Conservation (phyloP, 495 filamentous ascomycete species). For the Xanthoparmelia taractica region DNA sequence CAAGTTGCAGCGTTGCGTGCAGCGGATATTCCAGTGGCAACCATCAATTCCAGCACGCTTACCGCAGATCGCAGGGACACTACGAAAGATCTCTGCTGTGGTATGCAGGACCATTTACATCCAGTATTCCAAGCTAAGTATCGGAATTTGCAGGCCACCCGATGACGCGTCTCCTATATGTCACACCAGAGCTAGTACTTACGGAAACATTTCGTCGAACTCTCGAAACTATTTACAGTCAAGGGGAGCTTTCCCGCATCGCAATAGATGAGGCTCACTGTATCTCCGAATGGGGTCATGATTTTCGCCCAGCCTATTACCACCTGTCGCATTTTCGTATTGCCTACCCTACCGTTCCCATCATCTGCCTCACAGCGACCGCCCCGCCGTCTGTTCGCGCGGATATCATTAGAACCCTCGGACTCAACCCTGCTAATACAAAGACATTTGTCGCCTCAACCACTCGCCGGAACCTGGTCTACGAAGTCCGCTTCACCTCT, state of each 20-base stretch:
- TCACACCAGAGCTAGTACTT: constrained; percentile 84
- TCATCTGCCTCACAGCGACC: constrained; percentile 87
- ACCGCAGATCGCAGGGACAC: constrained; percentile 56
- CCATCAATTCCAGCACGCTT: constrained; percentile 75
- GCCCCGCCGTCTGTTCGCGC: constrained; percentile 70
- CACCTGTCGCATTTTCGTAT: constrained; percentile 80
- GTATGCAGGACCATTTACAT: constrained; percentile 8
- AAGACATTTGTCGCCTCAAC: constrained; percentile 74
- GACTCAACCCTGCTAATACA: constrained; percentile 50
- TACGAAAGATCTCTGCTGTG: constrained; percentile 71
- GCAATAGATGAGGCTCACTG: constrained; percentile 95
- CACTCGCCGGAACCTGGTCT: constrained; percentile 77
- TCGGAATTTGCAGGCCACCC: constrained; percentile 51
- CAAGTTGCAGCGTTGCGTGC: constrained; percentile 75
- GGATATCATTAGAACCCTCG: constrained; percentile 71
- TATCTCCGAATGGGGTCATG: constrained; percentile 97
- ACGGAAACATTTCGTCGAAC: constrained; percentile 69
- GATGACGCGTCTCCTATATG: constrained; percentile 74
- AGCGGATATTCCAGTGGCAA: constrained; percentile 69
- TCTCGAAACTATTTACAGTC: constrained; percentile 64
- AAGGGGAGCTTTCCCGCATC: constrained; percentile 75
- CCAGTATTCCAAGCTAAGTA: background rate
- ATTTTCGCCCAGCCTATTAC: constrained; percentile 90
- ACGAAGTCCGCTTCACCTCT: constrained; percentile 79
- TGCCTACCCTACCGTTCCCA: constrained; percentile 71